Conservation (phyloP, 2,329 filamentous ascomycete genomes). For the Claviceps paspali region DNA sequence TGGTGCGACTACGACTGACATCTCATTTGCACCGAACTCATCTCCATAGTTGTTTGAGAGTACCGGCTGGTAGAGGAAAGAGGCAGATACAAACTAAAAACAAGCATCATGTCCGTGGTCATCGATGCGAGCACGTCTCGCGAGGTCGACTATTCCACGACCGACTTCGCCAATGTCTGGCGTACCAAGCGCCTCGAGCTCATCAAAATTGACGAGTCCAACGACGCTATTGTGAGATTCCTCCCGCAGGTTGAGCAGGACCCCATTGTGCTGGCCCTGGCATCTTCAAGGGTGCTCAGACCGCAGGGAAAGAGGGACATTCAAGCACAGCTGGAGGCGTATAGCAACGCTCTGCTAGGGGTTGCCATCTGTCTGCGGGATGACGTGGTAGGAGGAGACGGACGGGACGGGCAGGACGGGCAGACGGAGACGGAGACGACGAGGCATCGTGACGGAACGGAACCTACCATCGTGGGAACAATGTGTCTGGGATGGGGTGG, state of each 20-base stretch:
- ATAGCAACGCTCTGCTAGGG: constrained; percentile 8
- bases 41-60: too few species aligned
- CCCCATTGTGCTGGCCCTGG: constrained; percentile 7
- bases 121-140: background rate
- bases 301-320: constrained; percentile 8
- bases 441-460: background rate
- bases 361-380: constrained; percentile 10
- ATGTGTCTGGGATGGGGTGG: constrained; percentile 10
- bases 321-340: constrained; percentile 4
- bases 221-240: constrained; percentile 7
- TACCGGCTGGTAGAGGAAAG: too few species aligned
- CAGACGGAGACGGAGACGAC: background rate
- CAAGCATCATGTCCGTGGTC: background rate
- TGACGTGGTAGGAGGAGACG: background rate
- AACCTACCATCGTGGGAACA: constrained; percentile 8
- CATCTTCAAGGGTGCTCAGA: constrained; percentile 4
- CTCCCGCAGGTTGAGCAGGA: constrained; percentile 7
- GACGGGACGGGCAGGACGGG: constrained; percentile 2
- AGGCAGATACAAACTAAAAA: too few species aligned
- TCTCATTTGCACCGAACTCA: too few species aligned
- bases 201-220: constrained; percentile 8
- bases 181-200: constrained; percentile 9
- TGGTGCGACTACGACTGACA: too few species aligned
- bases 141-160: constrained; percentile 3
- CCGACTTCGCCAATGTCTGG: constrained; percentile 6